Evolutionary conservation across 345 rosid genomes (phyloP), one percentile per base, ranked within the genome.

Genomic region (Populus pruinosa): DNA sequence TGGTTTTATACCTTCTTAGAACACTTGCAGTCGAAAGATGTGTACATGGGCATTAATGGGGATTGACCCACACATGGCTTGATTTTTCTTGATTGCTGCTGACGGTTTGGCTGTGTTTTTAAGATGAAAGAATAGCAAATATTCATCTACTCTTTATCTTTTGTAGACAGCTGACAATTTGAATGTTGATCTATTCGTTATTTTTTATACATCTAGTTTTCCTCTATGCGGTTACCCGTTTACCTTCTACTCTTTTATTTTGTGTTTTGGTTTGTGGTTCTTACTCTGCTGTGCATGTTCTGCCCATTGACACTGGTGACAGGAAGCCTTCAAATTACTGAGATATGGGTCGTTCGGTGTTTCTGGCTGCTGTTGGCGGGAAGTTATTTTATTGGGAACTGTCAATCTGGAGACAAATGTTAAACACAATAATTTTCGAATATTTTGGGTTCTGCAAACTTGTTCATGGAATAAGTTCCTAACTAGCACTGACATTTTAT

Each of bases 401-500:
- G 41, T 74, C 17, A 47, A 47, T 27, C 68, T 33, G 67, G 66
- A 74, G 75, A 35, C 43, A 31, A 29, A 68, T 69, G 74, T 68
- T 69, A 74, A 44, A 73, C 65, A 74, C 64, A 69, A 11, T 72
- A 66, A 72, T 41, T 67, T 31, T 17, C 33, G 41, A 47, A 11
- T 74, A 20, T n/a, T 68, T 73, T 18, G 5, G 23, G 76, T 63
- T 44, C 23, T 49, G 6, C 23, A 69, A 71, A 29, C 14, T 67
- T 67, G 62, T 74, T 79, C 47, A 38, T 69, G 78, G 65, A 79
- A 74, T 79, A 75, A 79, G 72, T 47, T 69, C 20, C 50, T 69
- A 44, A 36, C 67, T 63, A 71, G 67, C 56, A 18, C 13, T 44
- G 69, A 29, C 44, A 72, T 12, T 36, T 36, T n/a, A 25, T 56